Base-by-base conservation (phyloP, 2,329 filamentous ascomycete species). In the Cladosporium sp. region DNA sequence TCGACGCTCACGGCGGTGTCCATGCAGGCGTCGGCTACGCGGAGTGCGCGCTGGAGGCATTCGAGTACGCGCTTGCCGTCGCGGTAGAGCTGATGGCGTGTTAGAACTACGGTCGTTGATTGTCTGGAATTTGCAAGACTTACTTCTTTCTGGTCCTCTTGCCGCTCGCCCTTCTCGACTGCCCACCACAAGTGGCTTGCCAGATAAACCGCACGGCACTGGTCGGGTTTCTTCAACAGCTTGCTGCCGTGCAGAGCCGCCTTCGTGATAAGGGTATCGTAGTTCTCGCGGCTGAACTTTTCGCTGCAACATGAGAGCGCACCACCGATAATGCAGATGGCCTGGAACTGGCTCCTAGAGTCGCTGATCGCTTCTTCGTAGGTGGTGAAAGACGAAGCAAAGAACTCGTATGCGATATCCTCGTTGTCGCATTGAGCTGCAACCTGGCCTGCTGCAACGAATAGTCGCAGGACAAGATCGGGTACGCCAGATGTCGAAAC, bases 151-250 rank as follows among this genome's bases (percentile, higher is more conserved):
- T 45, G 55, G 56, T 59, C 58, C 41, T 59, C 63, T 56, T 96
- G 90, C 43, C 89, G 84, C 66, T 96, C 92, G 9, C 81, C 83
- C 60, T 86, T 84, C 43, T 95, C 91, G 10, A 89, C 91, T 1
- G 90, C 89, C 93, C 93, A 98, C 93, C 93, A 98, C 49, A 98
- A 73, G 70, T 98, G 93, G 68, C 91, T 96, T 3, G 93, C 93
- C 60, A 98, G 75, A 66, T 97, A 98, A 9, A 98, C 93, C 0
- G 93, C 93, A 19, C 93, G 84, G 69, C 93, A 98, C 72, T 98
- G 93, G 68, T 98, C 93, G 1, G 93, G 95, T 74, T 98, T 98
- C 72, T 95, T 92, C 62, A 98, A 79, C 59, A 98, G 76, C 70
- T 97, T 98, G 74, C 91, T 96, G 14, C 93, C 92, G 67, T 98